phyloP scores from a whole-genome alignment of 331 rosid species.

The Arachis monticola region DNA sequence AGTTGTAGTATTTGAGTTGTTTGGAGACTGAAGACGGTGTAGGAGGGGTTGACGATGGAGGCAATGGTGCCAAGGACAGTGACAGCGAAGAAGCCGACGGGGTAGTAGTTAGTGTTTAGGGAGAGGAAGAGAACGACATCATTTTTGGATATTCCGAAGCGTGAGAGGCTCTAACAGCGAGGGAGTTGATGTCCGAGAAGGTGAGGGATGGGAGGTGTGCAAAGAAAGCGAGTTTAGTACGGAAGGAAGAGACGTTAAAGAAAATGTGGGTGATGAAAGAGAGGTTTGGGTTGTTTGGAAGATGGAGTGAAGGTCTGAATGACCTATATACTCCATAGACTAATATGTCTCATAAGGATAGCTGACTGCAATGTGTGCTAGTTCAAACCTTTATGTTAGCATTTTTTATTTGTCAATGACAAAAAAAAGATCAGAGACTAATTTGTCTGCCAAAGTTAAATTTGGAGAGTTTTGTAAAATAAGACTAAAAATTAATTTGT shows the following conservation, averaged over 20 bases:
- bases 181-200: slow-evolving; percentile 53
- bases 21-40: slow-evolving; percentile 65
- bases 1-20: slow-evolving; percentile 66
- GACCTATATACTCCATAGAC: slow-evolving; percentile 70
- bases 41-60: slow-evolving; percentile 74
- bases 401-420: too few species aligned
- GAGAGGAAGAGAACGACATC: slow-evolving; percentile 80
- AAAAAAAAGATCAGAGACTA: too few species aligned
- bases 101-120: slow-evolving; percentile 64
- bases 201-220: slow-evolving; percentile 57
- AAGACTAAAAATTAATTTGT: too few species aligned
- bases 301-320: slow-evolving; percentile 54
- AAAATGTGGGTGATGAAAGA: slow-evolving; percentile 65
- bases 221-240: slow-evolving; percentile 64
- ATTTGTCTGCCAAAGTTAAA: too few species aligned
- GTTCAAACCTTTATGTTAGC: too few species aligned
- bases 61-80: slow-evolving; percentile 64
- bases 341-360: too few species aligned
- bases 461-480: too few species aligned
- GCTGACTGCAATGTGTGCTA: too few species aligned
- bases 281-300: slow-evolving; percentile 57
- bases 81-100: slow-evolving; percentile 58
- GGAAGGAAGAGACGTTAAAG: slow-evolving; percentile 51
- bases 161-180: slow-evolving; percentile 49
- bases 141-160: slow-evolving; percentile 62